These are phyloP conservation scores for Guillardia theta DNA, from an alignment of 78 protist genomes.

Conservation along the genomic window DNA sequence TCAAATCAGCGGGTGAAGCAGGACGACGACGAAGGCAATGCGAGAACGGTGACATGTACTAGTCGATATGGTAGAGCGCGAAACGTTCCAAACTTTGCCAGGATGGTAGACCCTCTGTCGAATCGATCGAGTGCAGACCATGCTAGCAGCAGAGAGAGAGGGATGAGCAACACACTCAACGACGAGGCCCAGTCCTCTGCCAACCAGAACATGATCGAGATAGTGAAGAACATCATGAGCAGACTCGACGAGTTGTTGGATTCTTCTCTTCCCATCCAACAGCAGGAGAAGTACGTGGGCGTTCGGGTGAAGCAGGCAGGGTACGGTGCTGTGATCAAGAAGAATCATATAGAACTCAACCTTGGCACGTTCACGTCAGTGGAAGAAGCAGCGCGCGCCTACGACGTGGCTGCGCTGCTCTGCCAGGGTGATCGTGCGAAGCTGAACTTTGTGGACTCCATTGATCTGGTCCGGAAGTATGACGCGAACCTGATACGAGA, in stretches of 20 bases:
- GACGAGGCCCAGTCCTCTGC: background rate
- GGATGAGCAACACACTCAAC: background rate
- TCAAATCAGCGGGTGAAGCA: no score
- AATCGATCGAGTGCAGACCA: background rate
- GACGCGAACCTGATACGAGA: background rate
- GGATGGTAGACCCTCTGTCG: background rate
- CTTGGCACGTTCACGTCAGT: background rate
- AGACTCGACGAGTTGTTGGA: background rate
- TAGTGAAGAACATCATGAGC: background rate
- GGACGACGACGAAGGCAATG: no score
- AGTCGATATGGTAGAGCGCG: background rate
- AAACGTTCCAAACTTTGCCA: background rate
- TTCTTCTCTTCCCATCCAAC: background rate
- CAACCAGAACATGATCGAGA: background rate
- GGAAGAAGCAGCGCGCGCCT: slow-evolving; percentile 23
- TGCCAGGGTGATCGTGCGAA: slow-evolving; percentile 34
- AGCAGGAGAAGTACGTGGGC: background rate
- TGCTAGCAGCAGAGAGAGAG: background rate
- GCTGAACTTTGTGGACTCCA: background rate
- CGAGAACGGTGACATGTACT: no score
- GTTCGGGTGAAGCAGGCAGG: background rate
- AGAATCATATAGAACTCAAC: background rate
- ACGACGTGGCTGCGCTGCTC: background rate
- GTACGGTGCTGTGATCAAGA: slow-evolving; percentile 1
- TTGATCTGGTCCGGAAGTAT: background rate